Percentiles rank a stretch among this genome's conserved stretches.
These are phyloP conservation scores for Penicillium sp. DNA, from an alignment of 2,329 filamentous ascomycete genomes.

Conservation along the genomic window DNA sequence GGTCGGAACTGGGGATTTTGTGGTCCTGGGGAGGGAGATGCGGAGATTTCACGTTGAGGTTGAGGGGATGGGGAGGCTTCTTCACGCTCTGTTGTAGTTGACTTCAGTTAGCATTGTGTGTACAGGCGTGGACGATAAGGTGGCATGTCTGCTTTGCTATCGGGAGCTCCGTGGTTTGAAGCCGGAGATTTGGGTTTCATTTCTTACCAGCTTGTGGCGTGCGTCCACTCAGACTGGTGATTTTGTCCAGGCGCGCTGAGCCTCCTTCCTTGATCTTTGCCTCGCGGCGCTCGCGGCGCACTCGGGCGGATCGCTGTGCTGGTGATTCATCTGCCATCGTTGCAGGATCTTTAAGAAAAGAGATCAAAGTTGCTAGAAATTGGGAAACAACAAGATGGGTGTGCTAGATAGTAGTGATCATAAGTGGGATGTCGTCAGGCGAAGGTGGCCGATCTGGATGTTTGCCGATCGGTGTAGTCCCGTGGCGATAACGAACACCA, in stretches of 20 bases:
- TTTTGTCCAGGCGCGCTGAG: constrained; percentile 60
- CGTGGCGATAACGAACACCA: constrained; percentile 23
- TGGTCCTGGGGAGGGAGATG: constrained; percentile 31
- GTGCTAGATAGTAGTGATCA: not conserved
- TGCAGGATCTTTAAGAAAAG: not conserved
- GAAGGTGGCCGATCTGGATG: constrained; percentile 1
- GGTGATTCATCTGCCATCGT: constrained; percentile 48
- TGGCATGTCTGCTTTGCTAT: not conserved
- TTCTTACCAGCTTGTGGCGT: constrained; percentile 42
- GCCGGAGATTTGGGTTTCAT: not conserved
- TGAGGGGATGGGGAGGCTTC: constrained; percentile 26
- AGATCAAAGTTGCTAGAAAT: not conserved
- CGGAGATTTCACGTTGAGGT: constrained; percentile 15
- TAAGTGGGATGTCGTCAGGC: not conserved
- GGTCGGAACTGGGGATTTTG: constrained; percentile 24
- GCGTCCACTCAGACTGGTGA: constrained; percentile 59
- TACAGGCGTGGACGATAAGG: not conserved
- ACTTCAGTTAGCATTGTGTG: constrained; percentile 10
- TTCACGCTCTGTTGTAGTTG: constrained; percentile 24
- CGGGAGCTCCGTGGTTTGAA: not conserved
- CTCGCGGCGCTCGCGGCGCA: constrained; percentile 63
- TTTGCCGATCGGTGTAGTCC: constrained; percentile 9
- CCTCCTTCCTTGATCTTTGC: constrained; percentile 62
- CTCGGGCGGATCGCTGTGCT: constrained; percentile 54
- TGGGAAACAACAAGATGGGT: not conserved